These are phyloP conservation scores for Lipomyces yamanashiensis DNA, from an alignment of 805 yeast genomes.

Conservation along the genomic window DNA sequence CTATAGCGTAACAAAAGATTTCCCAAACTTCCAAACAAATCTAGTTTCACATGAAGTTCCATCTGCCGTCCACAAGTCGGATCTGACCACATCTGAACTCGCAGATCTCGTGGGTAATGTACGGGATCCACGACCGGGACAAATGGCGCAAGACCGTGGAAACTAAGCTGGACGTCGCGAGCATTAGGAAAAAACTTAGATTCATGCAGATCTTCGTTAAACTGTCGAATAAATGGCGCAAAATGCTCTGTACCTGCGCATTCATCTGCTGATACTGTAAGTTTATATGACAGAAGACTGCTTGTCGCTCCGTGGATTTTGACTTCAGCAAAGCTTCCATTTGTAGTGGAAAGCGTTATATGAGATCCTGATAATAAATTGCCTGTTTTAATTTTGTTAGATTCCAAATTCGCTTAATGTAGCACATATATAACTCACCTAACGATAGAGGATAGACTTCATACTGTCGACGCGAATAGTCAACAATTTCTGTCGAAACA, in stretches of 20 bases:
- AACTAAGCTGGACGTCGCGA: constrained; percentile 47
- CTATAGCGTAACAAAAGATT: constrained; percentile 77
- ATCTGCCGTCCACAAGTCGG: constrained; percentile 28
- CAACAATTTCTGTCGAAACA: constrained; percentile 41
- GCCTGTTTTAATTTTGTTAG: background rate
- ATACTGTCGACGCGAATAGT: background rate
- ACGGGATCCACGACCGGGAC: constrained; percentile 51
- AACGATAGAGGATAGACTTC: background rate
- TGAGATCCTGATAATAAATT: constrained; percentile 39
- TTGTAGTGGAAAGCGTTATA: constrained; percentile 50
- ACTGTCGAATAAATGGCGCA: constrained; percentile 71
- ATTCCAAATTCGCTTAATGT: too few species aligned
- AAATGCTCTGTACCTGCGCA: constrained; percentile 44
- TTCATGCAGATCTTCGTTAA: constrained; percentile 66
- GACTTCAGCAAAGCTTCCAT: constrained; percentile 55
- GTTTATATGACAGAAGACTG: constrained; percentile 60
- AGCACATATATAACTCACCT: background rate
- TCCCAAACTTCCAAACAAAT: constrained; percentile 64
- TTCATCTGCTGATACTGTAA: constrained; percentile 36
- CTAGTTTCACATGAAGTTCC: constrained; percentile 49
- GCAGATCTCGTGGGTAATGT: constrained; percentile 33
- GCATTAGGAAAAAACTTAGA: constrained; percentile 74
- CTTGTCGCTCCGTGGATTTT: constrained; percentile 62
- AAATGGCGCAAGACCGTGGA: constrained; percentile 73
- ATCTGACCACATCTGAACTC: constrained; percentile 44